Conservation (phyloP, 805 yeast genomes). For the Pichia manshurica region DNA sequence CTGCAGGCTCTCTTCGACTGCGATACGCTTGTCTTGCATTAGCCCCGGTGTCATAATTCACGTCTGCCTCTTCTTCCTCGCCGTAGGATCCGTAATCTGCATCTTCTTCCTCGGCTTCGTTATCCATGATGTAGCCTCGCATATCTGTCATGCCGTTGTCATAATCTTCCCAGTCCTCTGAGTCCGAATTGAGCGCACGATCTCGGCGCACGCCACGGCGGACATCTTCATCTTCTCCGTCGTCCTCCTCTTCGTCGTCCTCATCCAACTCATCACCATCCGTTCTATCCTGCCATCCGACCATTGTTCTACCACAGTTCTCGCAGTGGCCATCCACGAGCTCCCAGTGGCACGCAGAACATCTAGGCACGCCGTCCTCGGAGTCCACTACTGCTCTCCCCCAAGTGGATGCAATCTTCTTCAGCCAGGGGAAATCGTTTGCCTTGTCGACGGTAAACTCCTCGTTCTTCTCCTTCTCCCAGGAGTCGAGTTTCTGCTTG, state of each 20-base stretch:
- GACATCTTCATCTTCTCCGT: slow-evolving; percentile 9
- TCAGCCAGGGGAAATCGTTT: slow-evolving; percentile 36
- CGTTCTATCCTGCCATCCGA: slow-evolving; percentile 16
- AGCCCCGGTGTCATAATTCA: neutral
- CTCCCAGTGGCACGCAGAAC: slow-evolving; percentile 79
- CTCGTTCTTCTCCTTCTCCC: slow-evolving; percentile 26
- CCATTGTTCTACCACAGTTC: slow-evolving; percentile 57
- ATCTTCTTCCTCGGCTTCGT: slow-evolving; percentile 7
- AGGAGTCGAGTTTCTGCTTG: slow-evolving; percentile 11
- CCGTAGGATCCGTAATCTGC: no score
- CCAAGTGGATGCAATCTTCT: slow-evolving; percentile 41
- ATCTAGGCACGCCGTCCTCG: slow-evolving; percentile 68
- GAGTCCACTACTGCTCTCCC: slow-evolving; percentile 51
- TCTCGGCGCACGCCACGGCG: neutral
- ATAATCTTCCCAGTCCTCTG: slow-evolving; percentile 10
- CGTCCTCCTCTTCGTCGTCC: slow-evolving; percentile 12
- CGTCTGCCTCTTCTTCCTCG: neutral
- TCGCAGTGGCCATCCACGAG: slow-evolving; percentile 60
- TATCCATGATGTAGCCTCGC: neutral
- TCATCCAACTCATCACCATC: slow-evolving; percentile 14
- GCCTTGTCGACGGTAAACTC: slow-evolving; percentile 37
- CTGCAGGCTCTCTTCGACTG: neutral
- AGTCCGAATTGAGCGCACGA: slow-evolving; percentile 1
- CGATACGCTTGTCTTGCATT: neutral
- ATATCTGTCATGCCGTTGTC: slow-evolving; percentile 9